These are phyloP conservation scores for Elongisporangium anandrum DNA, from an alignment of 352 stramenopile species.

Conservation along the genomic window DNA sequence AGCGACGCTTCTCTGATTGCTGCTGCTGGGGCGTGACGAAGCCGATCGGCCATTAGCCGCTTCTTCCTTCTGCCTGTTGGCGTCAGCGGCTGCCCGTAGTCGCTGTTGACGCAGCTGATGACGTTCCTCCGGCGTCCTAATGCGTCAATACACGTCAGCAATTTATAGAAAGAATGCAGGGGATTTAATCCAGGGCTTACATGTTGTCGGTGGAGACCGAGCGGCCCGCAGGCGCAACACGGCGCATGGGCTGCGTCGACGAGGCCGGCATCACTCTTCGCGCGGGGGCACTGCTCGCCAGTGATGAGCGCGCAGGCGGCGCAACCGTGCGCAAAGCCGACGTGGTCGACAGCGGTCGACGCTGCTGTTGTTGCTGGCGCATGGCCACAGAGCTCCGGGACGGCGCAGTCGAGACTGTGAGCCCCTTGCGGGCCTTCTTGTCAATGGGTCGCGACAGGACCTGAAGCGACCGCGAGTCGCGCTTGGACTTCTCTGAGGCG, in stretches of 20 bases:
- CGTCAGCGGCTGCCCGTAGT: constrained; percentile 15
- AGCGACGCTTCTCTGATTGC: constrained; percentile 15
- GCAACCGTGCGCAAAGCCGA: constrained; percentile 16
- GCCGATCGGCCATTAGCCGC: constrained; percentile 5
- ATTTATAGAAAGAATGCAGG: constrained; percentile 4
- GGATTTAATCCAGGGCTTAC: constrained; percentile 9
- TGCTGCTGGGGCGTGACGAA: constrained; percentile 8
- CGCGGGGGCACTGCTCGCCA: constrained; percentile 2
- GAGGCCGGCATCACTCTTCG: constrained; percentile 17
- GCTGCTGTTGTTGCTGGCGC: constrained; percentile 30
- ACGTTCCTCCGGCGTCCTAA: constrained; percentile 51
- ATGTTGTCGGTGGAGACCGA: constrained; percentile 15
- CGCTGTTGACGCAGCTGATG: constrained; percentile 44
- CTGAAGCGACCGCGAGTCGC: constrained; percentile 67
- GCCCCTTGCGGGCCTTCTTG: constrained; percentile 40
- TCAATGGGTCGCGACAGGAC: constrained; percentile 56
- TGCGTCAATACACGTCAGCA: neutral
- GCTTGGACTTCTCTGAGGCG: constrained; percentile 61
- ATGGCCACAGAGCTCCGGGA: constrained; percentile 48
- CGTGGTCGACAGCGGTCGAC: constrained; percentile 15
- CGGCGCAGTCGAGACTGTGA: constrained; percentile 56
- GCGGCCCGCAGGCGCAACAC: neutral
- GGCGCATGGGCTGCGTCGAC: constrained; percentile 1
- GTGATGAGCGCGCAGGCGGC: constrained; percentile 11
- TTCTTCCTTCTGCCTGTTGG: constrained; percentile 12